Evolutionary conservation across 1,284 basidiomycete genomes (phyloP).

Genomic region (Tremellales sp.): DNA sequence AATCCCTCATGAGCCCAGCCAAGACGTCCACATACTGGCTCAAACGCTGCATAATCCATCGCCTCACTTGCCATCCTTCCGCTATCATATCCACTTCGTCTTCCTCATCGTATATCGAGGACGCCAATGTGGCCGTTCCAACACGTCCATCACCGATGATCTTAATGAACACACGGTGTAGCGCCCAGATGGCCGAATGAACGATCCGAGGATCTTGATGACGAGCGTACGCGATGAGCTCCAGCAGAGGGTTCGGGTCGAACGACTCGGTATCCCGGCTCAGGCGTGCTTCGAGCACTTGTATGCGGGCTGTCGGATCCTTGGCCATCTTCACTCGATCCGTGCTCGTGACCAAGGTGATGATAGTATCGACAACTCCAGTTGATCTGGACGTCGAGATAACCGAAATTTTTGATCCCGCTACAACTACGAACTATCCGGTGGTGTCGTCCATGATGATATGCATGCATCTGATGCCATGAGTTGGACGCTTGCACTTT

Average conservation of each 20-base stretch:
- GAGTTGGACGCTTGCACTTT: too few species aligned
- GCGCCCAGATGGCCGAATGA: constrained; percentile 73
- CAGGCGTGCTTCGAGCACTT: background rate
- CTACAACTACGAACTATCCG: too few species aligned
- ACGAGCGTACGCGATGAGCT: constrained; percentile 61
- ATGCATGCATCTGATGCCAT: too few species aligned
- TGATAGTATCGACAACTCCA: too few species aligned
- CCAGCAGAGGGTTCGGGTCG: constrained; percentile 74
- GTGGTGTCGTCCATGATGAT: too few species aligned
- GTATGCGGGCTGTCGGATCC: background rate
- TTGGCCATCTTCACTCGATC: background rate
- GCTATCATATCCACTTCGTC: constrained; percentile 25
- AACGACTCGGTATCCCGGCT: background rate
- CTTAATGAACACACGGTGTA: constrained; percentile 73
- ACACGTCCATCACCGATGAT: constrained; percentile 62
- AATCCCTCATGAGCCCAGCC: constrained; percentile 65
- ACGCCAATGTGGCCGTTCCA: constrained; percentile 21
- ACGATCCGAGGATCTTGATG: constrained; percentile 53
- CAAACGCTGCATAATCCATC: constrained; percentile 70
- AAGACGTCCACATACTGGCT: constrained; percentile 65
- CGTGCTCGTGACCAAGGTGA: too few species aligned
- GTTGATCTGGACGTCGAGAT: too few species aligned
- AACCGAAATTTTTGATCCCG: background rate
- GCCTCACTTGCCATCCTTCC: constrained; percentile 63
- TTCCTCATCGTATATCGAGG: constrained; percentile 2